phyloP scores from a whole-genome alignment of 352 stramenopile genomes.

The Salisapilia sapeloensis region DNA sequence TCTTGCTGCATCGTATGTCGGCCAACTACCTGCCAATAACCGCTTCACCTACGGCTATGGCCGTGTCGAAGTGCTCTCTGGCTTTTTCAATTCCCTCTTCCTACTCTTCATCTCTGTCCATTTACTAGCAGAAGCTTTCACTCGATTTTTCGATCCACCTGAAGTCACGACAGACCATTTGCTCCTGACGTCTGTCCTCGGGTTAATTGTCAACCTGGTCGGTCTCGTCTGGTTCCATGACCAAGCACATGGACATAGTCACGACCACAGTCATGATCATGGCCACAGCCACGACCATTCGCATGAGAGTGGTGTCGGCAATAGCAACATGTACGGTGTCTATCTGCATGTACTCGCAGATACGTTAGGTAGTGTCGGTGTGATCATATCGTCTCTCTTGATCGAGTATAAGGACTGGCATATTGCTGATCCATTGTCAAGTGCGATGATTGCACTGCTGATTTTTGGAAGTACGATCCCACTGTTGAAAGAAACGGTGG shows the following conservation, averaged over 20 bases:
- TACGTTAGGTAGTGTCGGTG: conserved; percentile 74
- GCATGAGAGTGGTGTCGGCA: conserved; percentile 19
- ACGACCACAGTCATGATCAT: conserved; percentile 31
- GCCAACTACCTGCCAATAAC: conserved; percentile 40
- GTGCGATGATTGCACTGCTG: conserved; percentile 65
- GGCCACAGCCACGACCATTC: conserved; percentile 35
- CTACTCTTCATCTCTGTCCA: conserved; percentile 73
- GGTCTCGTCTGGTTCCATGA: conserved; percentile 85
- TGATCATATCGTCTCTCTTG: conserved; percentile 78
- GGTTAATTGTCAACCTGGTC: conserved; percentile 74
- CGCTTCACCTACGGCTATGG: conserved; percentile 78
- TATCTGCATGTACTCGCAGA: conserved; percentile 83
- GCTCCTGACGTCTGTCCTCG: conserved; percentile 66
- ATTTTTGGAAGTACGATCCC: conserved; percentile 73
- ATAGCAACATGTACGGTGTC: conserved; percentile 84
- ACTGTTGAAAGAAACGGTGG: conserved; percentile 51
- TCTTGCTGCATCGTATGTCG: conserved; percentile 69
- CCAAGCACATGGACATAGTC: conserved; percentile 57
- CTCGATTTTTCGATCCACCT: conserved; percentile 53
- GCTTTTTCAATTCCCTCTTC: conserved; percentile 76
- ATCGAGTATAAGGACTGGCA: conserved; percentile 76
- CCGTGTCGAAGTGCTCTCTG: conserved; percentile 73
- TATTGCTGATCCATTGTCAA: conserved; percentile 68
- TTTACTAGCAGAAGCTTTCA: conserved; percentile 60
- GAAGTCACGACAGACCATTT: conserved; percentile 73